phyloP scores from a whole-genome alignment of 495 filamentous ascomycete species.

The Podospora australis region DNA sequence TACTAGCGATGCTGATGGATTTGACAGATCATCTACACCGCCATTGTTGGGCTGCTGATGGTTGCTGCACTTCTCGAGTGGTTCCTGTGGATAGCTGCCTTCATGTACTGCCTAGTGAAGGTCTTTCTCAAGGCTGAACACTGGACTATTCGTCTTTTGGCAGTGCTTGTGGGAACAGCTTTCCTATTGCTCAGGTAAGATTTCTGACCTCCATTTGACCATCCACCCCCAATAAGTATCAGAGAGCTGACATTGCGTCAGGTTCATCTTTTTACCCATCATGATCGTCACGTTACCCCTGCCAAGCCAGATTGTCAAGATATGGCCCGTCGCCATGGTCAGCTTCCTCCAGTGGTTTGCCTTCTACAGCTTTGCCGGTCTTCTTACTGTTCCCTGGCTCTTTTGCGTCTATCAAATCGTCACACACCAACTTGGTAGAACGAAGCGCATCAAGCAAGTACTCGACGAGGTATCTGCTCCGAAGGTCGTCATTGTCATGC shows the following conservation, averaged over 20 bases:
- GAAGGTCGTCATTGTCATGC: constrained; percentile 96
- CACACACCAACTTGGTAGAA: constrained; percentile 75
- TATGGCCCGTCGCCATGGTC: constrained; percentile 65
- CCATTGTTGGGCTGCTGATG: constrained; percentile 78
- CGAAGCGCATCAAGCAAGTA: constrained; percentile 72
- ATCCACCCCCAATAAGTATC: not conserved
- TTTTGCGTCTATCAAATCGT: constrained; percentile 88
- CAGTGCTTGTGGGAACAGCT: constrained; percentile 64
- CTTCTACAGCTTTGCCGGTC: constrained; percentile 85
- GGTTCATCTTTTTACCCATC: constrained; percentile 80
- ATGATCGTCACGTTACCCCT: constrained; percentile 93
- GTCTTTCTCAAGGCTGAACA: constrained; percentile 87
- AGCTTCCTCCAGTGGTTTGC: constrained; percentile 85
- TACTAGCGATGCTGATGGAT: not conserved
- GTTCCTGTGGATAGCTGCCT: constrained; percentile 89
- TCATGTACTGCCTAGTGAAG: constrained; percentile 84
- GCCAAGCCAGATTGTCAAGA: constrained; percentile 58
- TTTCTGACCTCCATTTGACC: not conserved
- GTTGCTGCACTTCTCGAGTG: constrained; percentile 83
- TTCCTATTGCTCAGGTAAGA: constrained; percentile 71
- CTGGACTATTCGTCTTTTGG: constrained; percentile 70
- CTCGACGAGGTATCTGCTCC: constrained; percentile 82
- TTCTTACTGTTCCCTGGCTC: constrained; percentile 84
- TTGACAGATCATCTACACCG: constrained; percentile 58
- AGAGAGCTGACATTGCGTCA: constrained; percentile 25